phyloP scores from a whole-genome alignment of 805 yeast genomes.

The Yarrowia yakushimensis region DNA sequence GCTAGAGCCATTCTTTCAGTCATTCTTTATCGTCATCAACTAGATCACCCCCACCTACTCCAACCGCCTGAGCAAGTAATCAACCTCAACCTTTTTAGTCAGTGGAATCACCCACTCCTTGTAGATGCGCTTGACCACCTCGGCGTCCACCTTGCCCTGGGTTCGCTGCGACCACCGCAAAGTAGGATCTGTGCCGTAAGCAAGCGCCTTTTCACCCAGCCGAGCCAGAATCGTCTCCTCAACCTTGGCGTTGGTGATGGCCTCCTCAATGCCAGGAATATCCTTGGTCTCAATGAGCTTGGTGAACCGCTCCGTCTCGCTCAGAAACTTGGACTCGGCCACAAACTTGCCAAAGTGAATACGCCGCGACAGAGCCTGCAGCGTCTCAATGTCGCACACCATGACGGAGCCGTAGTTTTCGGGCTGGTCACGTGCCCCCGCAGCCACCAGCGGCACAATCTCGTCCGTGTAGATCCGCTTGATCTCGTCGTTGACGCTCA shows the following conservation, averaged over 20 bases:
- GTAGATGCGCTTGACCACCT: slow-evolving; percentile 76
- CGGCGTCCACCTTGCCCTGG: slow-evolving; percentile 76
- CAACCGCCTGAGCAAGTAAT: slow-evolving; percentile 77
- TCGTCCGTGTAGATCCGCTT: slow-evolving; percentile 61
- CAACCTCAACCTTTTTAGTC: slow-evolving; percentile 93
- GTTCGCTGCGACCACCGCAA: slow-evolving; percentile 60
- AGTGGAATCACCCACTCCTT: slow-evolving; percentile 86
- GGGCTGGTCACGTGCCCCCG: slow-evolving; percentile 63
- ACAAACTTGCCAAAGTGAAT: slow-evolving; percentile 97
- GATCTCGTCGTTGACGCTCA: slow-evolving; percentile 72
- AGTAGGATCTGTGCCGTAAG: slow-evolving; percentile 86
- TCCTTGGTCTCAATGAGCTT: slow-evolving; percentile 64
- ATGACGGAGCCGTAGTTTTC: slow-evolving; percentile 90
- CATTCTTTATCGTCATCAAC: no score
- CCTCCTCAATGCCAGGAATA: slow-evolving; percentile 64
- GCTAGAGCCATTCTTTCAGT: no score
- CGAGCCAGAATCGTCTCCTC: slow-evolving; percentile 80
- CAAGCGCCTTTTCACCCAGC: slow-evolving; percentile 72
- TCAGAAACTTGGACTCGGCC: slow-evolving; percentile 86
- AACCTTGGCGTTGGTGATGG: slow-evolving; percentile 83
- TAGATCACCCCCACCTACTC: no score
- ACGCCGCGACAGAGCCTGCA: slow-evolving; percentile 85
- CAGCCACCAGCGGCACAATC: slow-evolving; percentile 74
- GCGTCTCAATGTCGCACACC: slow-evolving; percentile 74
- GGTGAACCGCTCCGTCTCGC: slow-evolving; percentile 60